phyloP scores from a whole-genome alignment of 23 red algal genomes.

The Agarophyton chilense region DNA sequence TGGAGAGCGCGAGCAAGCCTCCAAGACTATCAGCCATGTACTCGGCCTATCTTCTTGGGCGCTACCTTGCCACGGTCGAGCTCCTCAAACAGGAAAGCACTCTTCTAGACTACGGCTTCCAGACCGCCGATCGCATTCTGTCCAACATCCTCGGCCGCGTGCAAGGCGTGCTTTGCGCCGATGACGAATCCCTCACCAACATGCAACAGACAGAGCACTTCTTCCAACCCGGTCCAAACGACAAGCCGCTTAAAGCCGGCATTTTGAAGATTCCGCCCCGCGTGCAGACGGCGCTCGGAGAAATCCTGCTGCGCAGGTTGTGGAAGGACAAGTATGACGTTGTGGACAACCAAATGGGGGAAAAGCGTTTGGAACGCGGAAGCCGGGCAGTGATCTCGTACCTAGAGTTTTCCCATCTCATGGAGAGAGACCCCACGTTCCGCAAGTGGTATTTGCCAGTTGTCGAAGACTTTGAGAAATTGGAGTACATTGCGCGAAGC shows the following conservation, averaged over 20 bases:
- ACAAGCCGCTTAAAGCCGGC: conserved; percentile 20
- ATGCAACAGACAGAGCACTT: conserved; percentile 64
- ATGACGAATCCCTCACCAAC: conserved; percentile 42
- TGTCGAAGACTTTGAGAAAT: conserved; percentile 50
- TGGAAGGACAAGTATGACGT: conserved; percentile 61
- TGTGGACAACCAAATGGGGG: neutral
- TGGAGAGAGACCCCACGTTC: conserved; percentile 43
- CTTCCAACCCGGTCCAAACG: conserved; percentile 38
- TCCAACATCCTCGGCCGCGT: conserved; percentile 70
- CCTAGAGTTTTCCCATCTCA: conserved; percentile 51
- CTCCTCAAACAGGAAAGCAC: conserved; percentile 56
- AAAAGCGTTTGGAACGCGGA: conserved; percentile 18
- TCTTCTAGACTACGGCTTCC: conserved; percentile 71
- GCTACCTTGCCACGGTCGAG: conserved; percentile 61
- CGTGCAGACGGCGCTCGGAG: conserved; percentile 60
- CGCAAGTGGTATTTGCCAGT: conserved; percentile 51
- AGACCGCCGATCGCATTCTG: conserved; percentile 66
- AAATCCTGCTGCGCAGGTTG: conserved; percentile 49
- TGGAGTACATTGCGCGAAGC: conserved; percentile 1
- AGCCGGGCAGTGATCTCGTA: conserved; percentile 42
- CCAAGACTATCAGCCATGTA: conserved; percentile 39
- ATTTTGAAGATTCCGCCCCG: conserved; percentile 48
- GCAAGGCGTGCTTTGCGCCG: conserved; percentile 53
- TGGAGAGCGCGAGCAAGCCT: conserved; percentile 21
- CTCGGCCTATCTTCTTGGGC: conserved; percentile 70